A percentile compares a stretch with the other conserved stretches of the same genome.
phyloP scores from a whole-genome alignment of 1,284 basidiomycete genomes.

The Albatrellus sp. region DNA sequence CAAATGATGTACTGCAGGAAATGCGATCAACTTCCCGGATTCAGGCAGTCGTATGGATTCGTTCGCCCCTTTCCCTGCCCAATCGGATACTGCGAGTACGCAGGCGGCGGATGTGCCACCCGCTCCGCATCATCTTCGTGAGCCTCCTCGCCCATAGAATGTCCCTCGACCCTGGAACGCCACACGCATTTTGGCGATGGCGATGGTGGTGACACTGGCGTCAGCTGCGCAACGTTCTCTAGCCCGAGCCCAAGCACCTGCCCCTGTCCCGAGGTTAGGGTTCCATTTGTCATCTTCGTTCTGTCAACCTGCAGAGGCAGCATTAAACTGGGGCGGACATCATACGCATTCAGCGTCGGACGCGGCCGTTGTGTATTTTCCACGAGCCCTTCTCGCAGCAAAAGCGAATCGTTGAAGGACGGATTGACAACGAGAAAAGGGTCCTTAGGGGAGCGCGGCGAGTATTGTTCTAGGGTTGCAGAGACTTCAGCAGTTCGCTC shows the following conservation, averaged over 20 bases:
- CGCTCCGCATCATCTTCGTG: neutral
- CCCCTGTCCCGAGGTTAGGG: neutral
- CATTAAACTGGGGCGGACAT: neutral
- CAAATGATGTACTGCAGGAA: too few relatives aligned
- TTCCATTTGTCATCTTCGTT: neutral
- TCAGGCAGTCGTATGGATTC: neutral
- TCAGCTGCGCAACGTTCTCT: neutral
- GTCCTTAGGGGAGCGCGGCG: conserved; percentile 2
- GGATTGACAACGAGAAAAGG: conserved; percentile 9
- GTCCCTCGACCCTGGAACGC: neutral
- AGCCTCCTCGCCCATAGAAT: neutral
- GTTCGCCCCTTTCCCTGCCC: conserved; percentile 7
- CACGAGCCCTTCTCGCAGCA: conserved; percentile 9
- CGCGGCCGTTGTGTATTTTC: conserved; percentile 5
- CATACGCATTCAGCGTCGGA: conserved; percentile 7
- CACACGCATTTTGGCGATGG: neutral
- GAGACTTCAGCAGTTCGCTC: neutral
- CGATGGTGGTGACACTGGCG: neutral
- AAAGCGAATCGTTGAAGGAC: conserved; percentile 8
- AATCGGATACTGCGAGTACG: conserved; percentile 4
- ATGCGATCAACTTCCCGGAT: too few relatives aligned
- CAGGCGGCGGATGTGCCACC: conserved; percentile 7
- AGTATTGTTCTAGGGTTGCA: neutral
- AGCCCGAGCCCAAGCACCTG: conserved; percentile 1
- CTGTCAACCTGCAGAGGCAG: neutral